Percentiles rank a stretch among this genome's conserved stretches.
phyloP scores from a whole-genome alignment of 352 stramenopile genomes.

The Phytophthora litchii region DNA sequence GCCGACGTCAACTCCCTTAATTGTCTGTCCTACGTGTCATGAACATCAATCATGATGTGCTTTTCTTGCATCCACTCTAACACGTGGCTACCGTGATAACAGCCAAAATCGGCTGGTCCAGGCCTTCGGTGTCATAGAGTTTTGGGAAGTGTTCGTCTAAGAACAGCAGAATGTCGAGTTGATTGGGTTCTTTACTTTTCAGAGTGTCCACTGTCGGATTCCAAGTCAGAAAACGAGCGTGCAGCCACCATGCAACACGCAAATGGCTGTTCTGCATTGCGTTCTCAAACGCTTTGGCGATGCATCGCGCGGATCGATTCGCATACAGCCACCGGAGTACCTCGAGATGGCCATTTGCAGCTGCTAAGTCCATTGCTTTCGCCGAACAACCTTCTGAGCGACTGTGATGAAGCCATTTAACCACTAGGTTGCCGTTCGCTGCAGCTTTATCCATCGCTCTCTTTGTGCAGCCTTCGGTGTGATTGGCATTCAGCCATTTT shows the following conservation, averaged over 20 bases:
- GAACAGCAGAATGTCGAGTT: constrained; percentile 15
- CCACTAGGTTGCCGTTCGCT: constrained; percentile 6
- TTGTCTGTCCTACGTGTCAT: not conserved
- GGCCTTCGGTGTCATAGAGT: constrained; percentile 3
- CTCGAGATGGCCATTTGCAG: constrained; percentile 10
- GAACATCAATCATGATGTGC: constrained; percentile 2
- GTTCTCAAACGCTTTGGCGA: constrained; percentile 8
- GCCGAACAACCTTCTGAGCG: constrained; percentile 6
- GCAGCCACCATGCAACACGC: constrained; percentile 8
- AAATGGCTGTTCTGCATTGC: constrained; percentile 10
- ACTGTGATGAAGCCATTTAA: constrained; percentile 13
- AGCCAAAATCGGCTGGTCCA: constrained; percentile 5
- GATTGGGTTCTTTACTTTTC: constrained; percentile 2
- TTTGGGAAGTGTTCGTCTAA: constrained; percentile 5
- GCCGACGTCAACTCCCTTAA: no score
- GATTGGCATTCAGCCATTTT: constrained; percentile 8
- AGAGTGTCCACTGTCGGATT: constrained; percentile 7
- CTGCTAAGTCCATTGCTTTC: constrained; percentile 14
- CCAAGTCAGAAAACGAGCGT: constrained; percentile 3
- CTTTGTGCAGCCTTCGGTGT: not conserved
- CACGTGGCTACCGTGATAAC: constrained; percentile 2
- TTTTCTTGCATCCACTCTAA: constrained; percentile 12
- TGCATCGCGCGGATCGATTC: constrained; percentile 12
- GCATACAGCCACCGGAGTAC: constrained; percentile 9
- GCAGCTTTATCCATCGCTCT: constrained; percentile 8